Evolutionary conservation across 768 basidiomycete genomes (phyloP).

Genomic region (Rhodosporidiobolus sp.): DNA sequence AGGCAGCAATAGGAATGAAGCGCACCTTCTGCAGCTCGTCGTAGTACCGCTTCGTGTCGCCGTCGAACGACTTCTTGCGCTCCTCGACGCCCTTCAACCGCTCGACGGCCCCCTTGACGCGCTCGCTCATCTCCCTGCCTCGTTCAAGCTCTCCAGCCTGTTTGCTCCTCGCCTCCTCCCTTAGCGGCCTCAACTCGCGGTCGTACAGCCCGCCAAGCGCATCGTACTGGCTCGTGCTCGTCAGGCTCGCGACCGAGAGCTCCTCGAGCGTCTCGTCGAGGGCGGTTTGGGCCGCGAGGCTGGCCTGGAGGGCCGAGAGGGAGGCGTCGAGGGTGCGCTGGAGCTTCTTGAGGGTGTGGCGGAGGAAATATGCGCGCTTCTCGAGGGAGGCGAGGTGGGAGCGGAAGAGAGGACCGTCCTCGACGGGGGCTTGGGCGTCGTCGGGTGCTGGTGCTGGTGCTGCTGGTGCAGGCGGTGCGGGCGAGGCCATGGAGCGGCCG

Average conservation of each 20-base stretch:
- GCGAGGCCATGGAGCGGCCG: neutral
- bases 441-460: too few species aligned
- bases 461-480: too few species aligned
- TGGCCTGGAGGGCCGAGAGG: slow-evolving; percentile 1
- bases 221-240: slow-evolving; percentile 3
- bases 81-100: slow-evolving; percentile 38
- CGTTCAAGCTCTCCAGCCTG: slow-evolving; percentile 9
- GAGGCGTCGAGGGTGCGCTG: slow-evolving; percentile 15
- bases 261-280: slow-evolving; percentile 38
- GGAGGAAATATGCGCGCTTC: slow-evolving; percentile 23
- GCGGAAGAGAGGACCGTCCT: slow-evolving; percentile 41
- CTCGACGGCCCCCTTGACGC: slow-evolving; percentile 26
- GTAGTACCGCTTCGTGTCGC: slow-evolving; percentile 38
- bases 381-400: slow-evolving; percentile 34
- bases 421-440: slow-evolving; percentile 1
- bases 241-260: slow-evolving; percentile 7
- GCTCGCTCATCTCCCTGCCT: slow-evolving; percentile 25
- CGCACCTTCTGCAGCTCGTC: slow-evolving; percentile 39
- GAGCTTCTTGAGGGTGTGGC: slow-evolving; percentile 31
- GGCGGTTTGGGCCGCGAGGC: slow-evolving; percentile 11
- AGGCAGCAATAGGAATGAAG: neutral
- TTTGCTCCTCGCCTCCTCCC: slow-evolving; percentile 7
- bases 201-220: slow-evolving; percentile 26
- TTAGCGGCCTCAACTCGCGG: neutral
- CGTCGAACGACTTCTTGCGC: slow-evolving; percentile 35